Evolutionary conservation across 768 basidiomycete genomes (phyloP).

Genomic region (Trichaptum fuscoviolaceum): DNA sequence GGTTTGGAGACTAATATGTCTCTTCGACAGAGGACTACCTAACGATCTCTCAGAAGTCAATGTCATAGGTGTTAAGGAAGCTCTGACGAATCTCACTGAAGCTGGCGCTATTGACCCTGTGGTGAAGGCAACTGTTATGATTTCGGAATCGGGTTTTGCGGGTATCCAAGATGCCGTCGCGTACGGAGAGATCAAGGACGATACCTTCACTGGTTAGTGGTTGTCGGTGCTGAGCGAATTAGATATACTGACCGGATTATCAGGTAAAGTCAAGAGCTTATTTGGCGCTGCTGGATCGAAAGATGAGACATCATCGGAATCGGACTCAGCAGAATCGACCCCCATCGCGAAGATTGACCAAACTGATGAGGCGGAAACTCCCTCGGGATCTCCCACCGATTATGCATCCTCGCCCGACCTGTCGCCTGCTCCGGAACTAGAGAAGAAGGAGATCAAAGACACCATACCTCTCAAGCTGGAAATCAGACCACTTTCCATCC

Average conservation of each 20-base stretch:
- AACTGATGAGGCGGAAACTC: constrained; percentile 31
- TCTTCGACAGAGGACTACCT: constrained; percentile 54
- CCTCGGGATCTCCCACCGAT: constrained; percentile 3
- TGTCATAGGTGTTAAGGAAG: constrained; percentile 67
- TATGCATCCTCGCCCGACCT: constrained; percentile 6
- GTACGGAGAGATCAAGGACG: constrained; percentile 77
- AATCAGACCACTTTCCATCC: constrained; percentile 55
- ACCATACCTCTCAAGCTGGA: constrained; percentile 66
- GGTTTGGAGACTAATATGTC: constrained; percentile 8
- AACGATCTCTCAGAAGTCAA: constrained; percentile 69
- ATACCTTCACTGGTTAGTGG: constrained; percentile 31
- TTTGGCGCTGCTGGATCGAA: constrained; percentile 62
- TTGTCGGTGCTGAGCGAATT: constrained; percentile 10
- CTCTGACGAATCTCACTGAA: constrained; percentile 78
- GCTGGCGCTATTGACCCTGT: constrained; percentile 77
- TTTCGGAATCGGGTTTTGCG: constrained; percentile 86
- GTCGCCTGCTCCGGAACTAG: constrained; percentile 16
- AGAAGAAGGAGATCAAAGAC: constrained; percentile 40
- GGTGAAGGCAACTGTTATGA: constrained; percentile 75
- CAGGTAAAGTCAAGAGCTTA: constrained; percentile 83
- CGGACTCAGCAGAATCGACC: constrained; percentile 27
- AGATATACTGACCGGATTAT: neutral
- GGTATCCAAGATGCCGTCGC: constrained; percentile 75
- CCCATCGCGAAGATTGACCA: constrained; percentile 26
- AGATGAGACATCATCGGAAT: constrained; percentile 31